These are phyloP conservation scores for Microthlaspi erraticum DNA, from an alignment of 345 rosid genomes.

Conservation along the genomic window DNA sequence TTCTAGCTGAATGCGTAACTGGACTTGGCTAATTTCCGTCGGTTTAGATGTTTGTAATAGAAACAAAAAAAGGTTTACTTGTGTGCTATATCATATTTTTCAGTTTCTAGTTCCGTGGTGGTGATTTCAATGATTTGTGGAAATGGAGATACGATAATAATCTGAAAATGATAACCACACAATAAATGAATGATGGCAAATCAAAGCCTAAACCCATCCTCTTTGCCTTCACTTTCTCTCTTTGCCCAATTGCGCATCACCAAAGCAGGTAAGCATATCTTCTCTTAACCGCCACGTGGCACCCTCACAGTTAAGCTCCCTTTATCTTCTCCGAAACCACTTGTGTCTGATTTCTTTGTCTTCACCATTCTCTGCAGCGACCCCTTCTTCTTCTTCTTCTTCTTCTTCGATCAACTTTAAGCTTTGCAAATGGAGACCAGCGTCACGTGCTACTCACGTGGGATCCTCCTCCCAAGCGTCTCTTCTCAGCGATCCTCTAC, in stretches of 20 bases:
- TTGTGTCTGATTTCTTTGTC: constrained; percentile 21
- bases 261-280: constrained; percentile 36
- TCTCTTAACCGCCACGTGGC: constrained; percentile 43
- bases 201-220: constrained; percentile 28
- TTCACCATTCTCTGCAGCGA: constrained; percentile 15
- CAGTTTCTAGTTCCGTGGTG: neutral
- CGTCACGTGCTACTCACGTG: constrained; percentile 66
- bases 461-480: constrained; percentile 64
- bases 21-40: neutral
- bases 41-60: neutral
- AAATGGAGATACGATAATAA: constrained; percentile 15
- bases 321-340: constrained; percentile 41
- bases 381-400: constrained; percentile 12
- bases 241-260: constrained; percentile 35
- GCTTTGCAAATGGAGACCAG: constrained; percentile 81
- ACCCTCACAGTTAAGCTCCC: constrained; percentile 20
- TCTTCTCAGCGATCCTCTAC: constrained; percentile 77
- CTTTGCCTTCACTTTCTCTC: constrained; percentile 29
- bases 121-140: neutral
- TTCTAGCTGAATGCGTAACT: neutral
- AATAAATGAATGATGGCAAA: constrained; percentile 41
- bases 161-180: constrained; percentile 40
- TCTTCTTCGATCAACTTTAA: constrained; percentile 25
- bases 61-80: neutral
- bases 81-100: neutral